Conservation (phyloP, 2,329 filamentous ascomycete genomes). For the Fusarium austroafricanum region DNA sequence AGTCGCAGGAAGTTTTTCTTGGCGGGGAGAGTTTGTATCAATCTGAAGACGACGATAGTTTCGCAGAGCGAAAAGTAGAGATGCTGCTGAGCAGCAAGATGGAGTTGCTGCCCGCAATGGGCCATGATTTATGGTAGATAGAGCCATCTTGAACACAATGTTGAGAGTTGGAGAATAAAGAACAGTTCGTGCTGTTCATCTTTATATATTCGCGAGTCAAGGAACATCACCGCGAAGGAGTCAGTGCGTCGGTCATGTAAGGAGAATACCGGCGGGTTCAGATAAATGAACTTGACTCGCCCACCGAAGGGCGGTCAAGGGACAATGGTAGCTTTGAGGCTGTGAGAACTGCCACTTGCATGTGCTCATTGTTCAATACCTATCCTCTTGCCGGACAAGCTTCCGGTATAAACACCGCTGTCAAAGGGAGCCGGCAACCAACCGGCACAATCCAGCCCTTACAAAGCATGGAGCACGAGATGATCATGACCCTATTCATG, state of each 20-base stretch:
- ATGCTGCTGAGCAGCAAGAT: slow-evolving; percentile 20
- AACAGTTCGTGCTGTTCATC: slow-evolving; percentile 14
- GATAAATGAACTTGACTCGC: slow-evolving; percentile 7
- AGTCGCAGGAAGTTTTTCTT: not conserved
- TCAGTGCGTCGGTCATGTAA: slow-evolving; percentile 8
- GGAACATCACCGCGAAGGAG: slow-evolving; percentile 2
- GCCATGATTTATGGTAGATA: slow-evolving; percentile 29
- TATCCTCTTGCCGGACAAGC: slow-evolving; percentile 9
- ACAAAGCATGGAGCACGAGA: slow-evolving; percentile 6
- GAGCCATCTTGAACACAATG: slow-evolving; percentile 29
- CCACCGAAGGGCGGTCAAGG: slow-evolving; percentile 30
- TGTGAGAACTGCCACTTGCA: slow-evolving; percentile 8
- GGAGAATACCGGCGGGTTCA: not conserved
- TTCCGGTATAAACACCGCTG: slow-evolving; percentile 1
- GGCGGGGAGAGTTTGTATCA: slow-evolving; percentile 4
- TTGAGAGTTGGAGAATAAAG: slow-evolving; percentile 2
- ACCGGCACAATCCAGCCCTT: not conserved
- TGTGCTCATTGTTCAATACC: slow-evolving; percentile 5
- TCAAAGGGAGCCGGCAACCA: not conserved
- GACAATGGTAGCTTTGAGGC: slow-evolving; percentile 3
- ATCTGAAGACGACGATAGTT: slow-evolving; percentile 12
- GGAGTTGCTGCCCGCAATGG: slow-evolving; percentile 18
- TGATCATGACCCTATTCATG: slow-evolving; percentile 14
- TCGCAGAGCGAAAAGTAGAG: slow-evolving; percentile 1
- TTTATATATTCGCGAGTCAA: slow-evolving; percentile 2